Evolutionary conservation across 495 filamentous ascomycete species (phyloP), one percentile per base, ranked within the genome.

Genomic region (Podospora tetraspora): DNA sequence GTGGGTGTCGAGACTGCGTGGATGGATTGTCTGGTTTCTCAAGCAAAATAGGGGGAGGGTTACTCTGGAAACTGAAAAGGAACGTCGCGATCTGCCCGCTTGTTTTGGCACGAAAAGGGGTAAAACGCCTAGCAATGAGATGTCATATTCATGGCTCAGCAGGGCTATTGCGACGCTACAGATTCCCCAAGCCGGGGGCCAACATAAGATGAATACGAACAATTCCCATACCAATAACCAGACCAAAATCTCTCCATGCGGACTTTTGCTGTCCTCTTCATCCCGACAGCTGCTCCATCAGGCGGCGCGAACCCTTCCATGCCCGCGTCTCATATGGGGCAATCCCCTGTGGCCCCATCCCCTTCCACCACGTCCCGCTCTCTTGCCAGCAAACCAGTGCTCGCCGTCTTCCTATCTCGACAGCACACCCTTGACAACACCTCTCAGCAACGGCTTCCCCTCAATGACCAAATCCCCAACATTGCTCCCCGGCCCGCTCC

Each of bases 381-480:
- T 52, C 43, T 52, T 52, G 43, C 16, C 43, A 52, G 16, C 16
- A 52, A n/a, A 19, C 5, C 27, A 37, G 32, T 66, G 59, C 27
- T 71, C 21, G 34, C 34, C 59, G 23, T 12, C 25, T 57, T 70
- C 71, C 80, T 83, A 84, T 73, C 75, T 78, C 22, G 82, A 81
- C 30, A 84, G 70, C 57, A 84, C 80, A 12, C 75, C 80, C 66
- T 73, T 77, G 30, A 83, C 81, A 11, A 70, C 74, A 16, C 82
- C 81, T 62, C 76, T 80, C 23, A 84, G 52, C 21, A 70, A 65
- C 13, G 76, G 74, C 68, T 78, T 79, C 3, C 79, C 81, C 67
- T 83, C 81, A 56, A 87, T 76, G n/a, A 80, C 63, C 19, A 84
- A 37, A 62, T 87, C 84, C 16, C 74, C 71, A 66, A 87, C 83